These are phyloP conservation scores for Aspergillus latus DNA, from an alignment of 2,329 filamentous ascomycete species.

Conservation along the genomic window DNA sequence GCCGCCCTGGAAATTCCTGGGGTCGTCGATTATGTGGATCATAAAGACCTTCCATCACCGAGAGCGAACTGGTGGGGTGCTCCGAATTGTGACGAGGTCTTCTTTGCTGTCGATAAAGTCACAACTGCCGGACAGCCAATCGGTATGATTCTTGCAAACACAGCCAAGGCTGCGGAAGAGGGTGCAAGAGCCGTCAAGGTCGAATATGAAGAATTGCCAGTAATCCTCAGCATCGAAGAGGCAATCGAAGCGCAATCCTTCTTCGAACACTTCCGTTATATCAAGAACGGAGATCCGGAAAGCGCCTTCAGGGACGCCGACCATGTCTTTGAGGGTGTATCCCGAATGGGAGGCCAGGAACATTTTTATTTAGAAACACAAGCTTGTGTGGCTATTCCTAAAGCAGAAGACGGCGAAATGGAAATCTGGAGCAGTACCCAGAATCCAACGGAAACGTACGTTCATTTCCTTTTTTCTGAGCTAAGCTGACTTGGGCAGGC, in stretches of 20 bases:
- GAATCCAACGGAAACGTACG: conserved; percentile 85
- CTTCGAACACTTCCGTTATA: conserved; percentile 76
- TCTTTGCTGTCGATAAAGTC: conserved; percentile 90
- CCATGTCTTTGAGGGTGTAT: conserved; percentile 77
- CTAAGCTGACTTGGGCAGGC: conserved; percentile 48
- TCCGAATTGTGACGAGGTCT: conserved; percentile 77
- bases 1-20: conserved; percentile 80
- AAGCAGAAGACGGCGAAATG: conserved; percentile 90
- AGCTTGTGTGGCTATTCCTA: conserved; percentile 80
- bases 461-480: conserved; percentile 18
- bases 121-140: conserved; percentile 90
- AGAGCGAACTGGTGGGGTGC: conserved; percentile 90
- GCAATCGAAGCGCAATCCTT: conserved; percentile 88
- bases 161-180: conserved; percentile 72
- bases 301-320: conserved; percentile 76
- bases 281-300: conserved; percentile 79
- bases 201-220: conserved; percentile 86
- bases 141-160: conserved; percentile 80
- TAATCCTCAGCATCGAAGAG: conserved; percentile 91
- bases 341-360: conserved; percentile 92
- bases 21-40: conserved; percentile 80
- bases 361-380: conserved; percentile 98
- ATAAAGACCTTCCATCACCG: conserved; percentile 72
- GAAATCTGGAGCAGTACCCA: conserved; percentile 92
- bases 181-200: conserved; percentile 81